These are phyloP conservation scores for Penicillium sp. DNA, from an alignment of 2,329 filamentous ascomycete species.

Conservation along the genomic window DNA sequence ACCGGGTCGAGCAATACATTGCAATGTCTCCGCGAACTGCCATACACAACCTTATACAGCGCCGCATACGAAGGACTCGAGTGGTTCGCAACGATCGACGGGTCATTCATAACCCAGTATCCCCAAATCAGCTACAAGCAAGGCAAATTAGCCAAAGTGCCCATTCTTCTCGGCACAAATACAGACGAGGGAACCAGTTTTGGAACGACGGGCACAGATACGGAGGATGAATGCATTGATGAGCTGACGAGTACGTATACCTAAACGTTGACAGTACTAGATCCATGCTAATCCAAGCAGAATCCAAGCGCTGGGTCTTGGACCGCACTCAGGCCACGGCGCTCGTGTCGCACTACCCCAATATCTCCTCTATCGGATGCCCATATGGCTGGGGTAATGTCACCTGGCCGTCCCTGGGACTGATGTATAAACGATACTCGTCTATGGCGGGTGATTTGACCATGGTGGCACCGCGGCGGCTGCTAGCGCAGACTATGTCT, in stretches of 20 bases:
- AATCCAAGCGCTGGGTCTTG: constrained; percentile 33
- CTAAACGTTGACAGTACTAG: not conserved
- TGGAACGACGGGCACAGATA: constrained; percentile 55
- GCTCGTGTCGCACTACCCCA: constrained; percentile 55
- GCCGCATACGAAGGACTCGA: constrained; percentile 30
- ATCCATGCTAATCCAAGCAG: constrained; percentile 15
- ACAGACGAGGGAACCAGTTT: constrained; percentile 66
- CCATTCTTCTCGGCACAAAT: constrained; percentile 65
- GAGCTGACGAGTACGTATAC: constrained; percentile 27
- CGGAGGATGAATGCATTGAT: constrained; percentile 53
- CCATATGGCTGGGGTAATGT: constrained; percentile 43
- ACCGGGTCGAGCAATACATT: constrained; percentile 28
- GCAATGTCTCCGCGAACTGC: constrained; percentile 31
- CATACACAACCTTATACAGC: constrained; percentile 26
- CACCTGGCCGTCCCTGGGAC: constrained; percentile 30
- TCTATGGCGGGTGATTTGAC: constrained; percentile 34
- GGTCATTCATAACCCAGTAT: constrained; percentile 57
- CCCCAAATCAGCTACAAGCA: constrained; percentile 56
- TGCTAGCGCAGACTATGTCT: constrained; percentile 31
- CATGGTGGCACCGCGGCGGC: constrained; percentile 32
- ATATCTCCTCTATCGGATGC: constrained; percentile 51
- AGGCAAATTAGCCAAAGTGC: constrained; percentile 64
- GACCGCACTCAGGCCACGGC: constrained; percentile 30
- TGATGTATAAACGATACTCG: constrained; percentile 34
- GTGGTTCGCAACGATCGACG: constrained; percentile 53